Conservation (phyloP, 75 land plant genomes). For the Pinus tabuliformis region DNA sequence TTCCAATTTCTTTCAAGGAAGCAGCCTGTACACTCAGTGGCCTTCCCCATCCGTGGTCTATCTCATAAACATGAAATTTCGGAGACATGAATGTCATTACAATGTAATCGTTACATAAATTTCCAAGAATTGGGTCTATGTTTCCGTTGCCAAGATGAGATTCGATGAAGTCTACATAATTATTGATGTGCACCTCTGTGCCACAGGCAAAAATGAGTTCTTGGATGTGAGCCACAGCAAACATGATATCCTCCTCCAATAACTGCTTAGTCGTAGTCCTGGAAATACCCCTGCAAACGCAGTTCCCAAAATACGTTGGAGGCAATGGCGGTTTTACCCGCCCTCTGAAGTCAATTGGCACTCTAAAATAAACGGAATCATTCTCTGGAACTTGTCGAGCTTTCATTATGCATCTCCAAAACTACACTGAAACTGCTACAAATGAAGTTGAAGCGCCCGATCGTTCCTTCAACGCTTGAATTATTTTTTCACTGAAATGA, state of each 20-base stretch:
- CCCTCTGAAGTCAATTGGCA: constrained; percentile 19
- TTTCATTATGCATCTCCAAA: constrained; percentile 34
- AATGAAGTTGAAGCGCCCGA: constrained; percentile 14
- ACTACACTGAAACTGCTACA: constrained; percentile 21
- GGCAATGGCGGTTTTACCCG: constrained; percentile 23
- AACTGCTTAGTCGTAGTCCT: constrained; percentile 1
- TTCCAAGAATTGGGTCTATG: too few relatives aligned
- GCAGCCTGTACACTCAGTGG: not conserved
- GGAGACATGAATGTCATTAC: not conserved
- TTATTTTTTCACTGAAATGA: not conserved
- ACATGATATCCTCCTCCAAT: not conserved
- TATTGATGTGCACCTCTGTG: too few relatives aligned
- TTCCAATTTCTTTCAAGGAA: not conserved
- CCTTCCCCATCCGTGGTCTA: not conserved
- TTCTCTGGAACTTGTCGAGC: constrained; percentile 16
- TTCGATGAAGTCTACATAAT: too few relatives aligned
- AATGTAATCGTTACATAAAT: too few relatives aligned
- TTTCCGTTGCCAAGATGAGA: too few relatives aligned
- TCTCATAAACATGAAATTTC: not conserved
- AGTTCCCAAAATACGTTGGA: constrained; percentile 47
- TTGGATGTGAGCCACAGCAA: not conserved
- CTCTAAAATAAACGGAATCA: not conserved
- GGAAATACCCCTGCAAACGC: constrained; percentile 8
- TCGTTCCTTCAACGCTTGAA: not conserved
- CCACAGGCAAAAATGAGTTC: not conserved